These are phyloP conservation scores for Shiraia sp. DNA, from an alignment of 2,329 filamentous ascomycete species.

Conservation along the genomic window DNA sequence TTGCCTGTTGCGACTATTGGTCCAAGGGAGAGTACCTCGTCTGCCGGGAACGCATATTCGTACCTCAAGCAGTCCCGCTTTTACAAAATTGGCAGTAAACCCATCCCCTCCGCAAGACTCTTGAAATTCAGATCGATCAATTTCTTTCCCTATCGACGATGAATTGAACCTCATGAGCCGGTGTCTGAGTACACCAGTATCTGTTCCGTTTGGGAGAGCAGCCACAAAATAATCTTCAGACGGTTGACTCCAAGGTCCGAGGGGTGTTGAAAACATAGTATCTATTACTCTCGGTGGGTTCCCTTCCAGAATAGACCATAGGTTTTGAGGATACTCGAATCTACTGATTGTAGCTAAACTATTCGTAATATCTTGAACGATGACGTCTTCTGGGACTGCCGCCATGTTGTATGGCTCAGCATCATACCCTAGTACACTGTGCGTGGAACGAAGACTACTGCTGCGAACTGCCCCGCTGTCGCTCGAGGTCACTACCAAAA, in stretches of 20 bases:
- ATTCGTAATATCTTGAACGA: constrained; percentile 7
- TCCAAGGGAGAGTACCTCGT: constrained; percentile 5
- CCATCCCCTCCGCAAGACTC: constrained; percentile 1
- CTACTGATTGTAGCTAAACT: constrained; percentile 1
- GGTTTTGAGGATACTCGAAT: not conserved
- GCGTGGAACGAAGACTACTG: not conserved
- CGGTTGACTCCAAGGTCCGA: not conserved
- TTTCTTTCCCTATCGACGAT: not conserved
- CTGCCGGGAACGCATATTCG: constrained; percentile 7
- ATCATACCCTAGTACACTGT: constrained; percentile 3
- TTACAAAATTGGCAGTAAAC: not conserved
- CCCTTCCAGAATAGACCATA: not conserved
- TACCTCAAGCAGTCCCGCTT: not conserved
- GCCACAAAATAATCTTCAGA: not conserved
- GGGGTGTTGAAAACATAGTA: not conserved
- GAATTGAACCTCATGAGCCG: constrained; percentile 8
- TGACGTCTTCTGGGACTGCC: constrained; percentile 10
- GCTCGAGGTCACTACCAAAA: constrained; percentile 1
- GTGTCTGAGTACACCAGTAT: constrained; percentile 5
- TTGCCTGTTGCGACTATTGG: constrained; percentile 7
- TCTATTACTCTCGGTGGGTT: not conserved
- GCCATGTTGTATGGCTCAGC: constrained; percentile 10
- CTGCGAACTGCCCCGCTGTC: too few relatives aligned
- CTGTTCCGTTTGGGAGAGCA: constrained; percentile 4
- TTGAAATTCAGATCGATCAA: constrained; percentile 1